Conservation (phyloP, 1,139 yeast species). For the Barnettozyma hawaiiensis region DNA sequence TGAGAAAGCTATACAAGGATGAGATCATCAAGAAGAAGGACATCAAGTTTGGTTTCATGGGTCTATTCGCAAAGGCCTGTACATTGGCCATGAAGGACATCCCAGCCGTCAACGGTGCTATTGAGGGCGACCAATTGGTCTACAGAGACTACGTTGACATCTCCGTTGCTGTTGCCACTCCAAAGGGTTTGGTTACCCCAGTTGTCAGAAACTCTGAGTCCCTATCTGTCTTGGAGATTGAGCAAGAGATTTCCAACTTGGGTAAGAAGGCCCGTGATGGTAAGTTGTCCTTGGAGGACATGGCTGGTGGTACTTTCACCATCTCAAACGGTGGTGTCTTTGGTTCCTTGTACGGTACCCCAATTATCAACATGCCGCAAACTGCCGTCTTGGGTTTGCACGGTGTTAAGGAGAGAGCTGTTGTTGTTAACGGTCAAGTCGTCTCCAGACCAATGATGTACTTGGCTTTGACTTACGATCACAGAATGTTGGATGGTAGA, state of each 20-base stretch:
- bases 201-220: slow-evolving; percentile 97
- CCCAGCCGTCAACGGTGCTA: slow-evolving; percentile 94
- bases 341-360: slow-evolving; percentile 97
- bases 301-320: slow-evolving; percentile 99
- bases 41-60: slow-evolving; percentile 97
- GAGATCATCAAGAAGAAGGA: slow-evolving; percentile 94
- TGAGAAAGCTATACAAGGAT: slow-evolving; percentile 96
- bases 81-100: slow-evolving; percentile 90
- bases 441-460: slow-evolving; percentile 99
- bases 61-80: slow-evolving; percentile 93
- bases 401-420: slow-evolving; percentile 97
- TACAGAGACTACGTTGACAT: slow-evolving; percentile 96
- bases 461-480: slow-evolving; percentile 96
- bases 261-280: slow-evolving; percentile 97
- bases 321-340: slow-evolving; percentile 99
- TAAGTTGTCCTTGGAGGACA: slow-evolving; percentile 93
- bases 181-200: slow-evolving; percentile 98
- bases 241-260: slow-evolving; percentile 72
- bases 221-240: slow-evolving; percentile 81
- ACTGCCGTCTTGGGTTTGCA: slow-evolving; percentile 97
- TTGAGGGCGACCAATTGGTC: slow-evolving; percentile 91
- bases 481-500: slow-evolving; percentile 97
- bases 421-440: slow-evolving; percentile 91
- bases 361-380: slow-evolving; percentile 97
- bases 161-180: slow-evolving; percentile 97